Evolutionary conservation across 768 basidiomycete genomes (phyloP).

Genomic region (Fistulinella prunicolor): DNA sequence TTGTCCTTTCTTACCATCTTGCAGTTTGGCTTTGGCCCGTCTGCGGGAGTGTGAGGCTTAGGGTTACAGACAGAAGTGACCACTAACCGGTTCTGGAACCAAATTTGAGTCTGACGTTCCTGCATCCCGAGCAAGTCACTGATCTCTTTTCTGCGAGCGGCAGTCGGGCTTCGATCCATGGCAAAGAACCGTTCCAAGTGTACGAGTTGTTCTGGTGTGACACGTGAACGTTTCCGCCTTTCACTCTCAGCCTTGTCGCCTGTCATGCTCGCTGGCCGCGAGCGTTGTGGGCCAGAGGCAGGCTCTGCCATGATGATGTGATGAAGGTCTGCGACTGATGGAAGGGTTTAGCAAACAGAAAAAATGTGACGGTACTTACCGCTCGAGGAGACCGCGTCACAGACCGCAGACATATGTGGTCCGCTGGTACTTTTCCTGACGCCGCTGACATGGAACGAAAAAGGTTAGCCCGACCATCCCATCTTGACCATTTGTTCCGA

Average conservation of each 20-base stretch:
- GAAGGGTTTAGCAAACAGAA: slow-evolving; percentile 20
- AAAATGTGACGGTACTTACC: slow-evolving; percentile 26
- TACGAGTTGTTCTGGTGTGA: slow-evolving; percentile 76
- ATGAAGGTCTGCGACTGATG: slow-evolving; percentile 23
- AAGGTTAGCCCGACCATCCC: slow-evolving; percentile 18
- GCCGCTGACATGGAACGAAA: slow-evolving; percentile 32
- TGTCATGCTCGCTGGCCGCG: slow-evolving; percentile 26
- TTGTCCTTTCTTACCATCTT: slow-evolving; percentile 52
- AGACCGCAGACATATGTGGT: slow-evolving; percentile 28
- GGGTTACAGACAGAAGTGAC: background rate
- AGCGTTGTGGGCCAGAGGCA: slow-evolving; percentile 36
- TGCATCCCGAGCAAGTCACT: slow-evolving; percentile 74
- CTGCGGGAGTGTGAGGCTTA: slow-evolving; percentile 35
- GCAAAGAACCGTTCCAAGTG: slow-evolving; percentile 72
- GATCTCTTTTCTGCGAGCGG: slow-evolving; percentile 68
- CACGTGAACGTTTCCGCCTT: slow-evolving; percentile 72
- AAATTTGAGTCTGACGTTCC: slow-evolving; percentile 85
- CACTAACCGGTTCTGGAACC: slow-evolving; percentile 77
- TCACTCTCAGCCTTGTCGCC: slow-evolving; percentile 41
- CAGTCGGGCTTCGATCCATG: slow-evolving; percentile 68
- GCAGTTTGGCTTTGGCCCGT: slow-evolving; percentile 78
- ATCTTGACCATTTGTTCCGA: slow-evolving; percentile 26
- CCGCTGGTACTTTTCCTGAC: slow-evolving; percentile 18
- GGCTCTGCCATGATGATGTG: slow-evolving; percentile 30
- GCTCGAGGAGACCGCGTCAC: slow-evolving; percentile 16